Conservation (phyloP, 129 eudicot species). For the Scalesia atractyloides region DNA sequence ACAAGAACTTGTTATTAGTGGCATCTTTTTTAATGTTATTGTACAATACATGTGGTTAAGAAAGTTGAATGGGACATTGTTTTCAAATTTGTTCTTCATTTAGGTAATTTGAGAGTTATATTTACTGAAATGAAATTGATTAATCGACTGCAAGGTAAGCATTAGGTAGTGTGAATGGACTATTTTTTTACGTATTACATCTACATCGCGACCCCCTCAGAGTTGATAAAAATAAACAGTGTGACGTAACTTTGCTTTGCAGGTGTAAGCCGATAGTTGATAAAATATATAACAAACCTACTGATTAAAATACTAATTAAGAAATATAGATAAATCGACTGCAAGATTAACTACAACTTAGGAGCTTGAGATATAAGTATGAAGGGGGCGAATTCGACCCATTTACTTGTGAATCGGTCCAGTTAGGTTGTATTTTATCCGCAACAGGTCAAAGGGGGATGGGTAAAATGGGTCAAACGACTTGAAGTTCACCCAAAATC, state of each 20-base stretch:
- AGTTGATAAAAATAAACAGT: background rate
- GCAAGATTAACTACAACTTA: background rate
- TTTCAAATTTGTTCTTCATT: constrained; percentile 11
- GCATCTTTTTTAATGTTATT: too few species aligned
- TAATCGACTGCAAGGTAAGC: constrained; percentile 14
- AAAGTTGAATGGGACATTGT: too few species aligned
- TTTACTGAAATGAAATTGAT: background rate
- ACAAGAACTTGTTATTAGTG: background rate
- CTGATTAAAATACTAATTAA: background rate
- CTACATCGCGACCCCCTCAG: constrained; percentile 8
- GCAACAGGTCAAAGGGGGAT: background rate
- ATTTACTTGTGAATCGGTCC: background rate
- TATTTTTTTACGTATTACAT: constrained; percentile 4
- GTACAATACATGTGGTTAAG: too few species aligned
- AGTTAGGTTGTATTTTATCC: background rate
- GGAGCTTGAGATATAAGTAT: background rate
- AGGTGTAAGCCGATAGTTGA: constrained; percentile 23
- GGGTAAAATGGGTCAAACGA: background rate
- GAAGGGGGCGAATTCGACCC: background rate
- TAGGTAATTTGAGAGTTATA: background rate
- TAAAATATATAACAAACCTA: constrained; percentile 18
- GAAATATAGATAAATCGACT: constrained; percentile 10
- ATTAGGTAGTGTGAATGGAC: constrained; percentile 10
- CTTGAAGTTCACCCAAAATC: background rate
- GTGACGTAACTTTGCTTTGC: constrained; percentile 17